Evolutionary conservation across 2,329 filamentous ascomycete genomes (phyloP).

Genomic region (Anthostomella pinea): DNA sequence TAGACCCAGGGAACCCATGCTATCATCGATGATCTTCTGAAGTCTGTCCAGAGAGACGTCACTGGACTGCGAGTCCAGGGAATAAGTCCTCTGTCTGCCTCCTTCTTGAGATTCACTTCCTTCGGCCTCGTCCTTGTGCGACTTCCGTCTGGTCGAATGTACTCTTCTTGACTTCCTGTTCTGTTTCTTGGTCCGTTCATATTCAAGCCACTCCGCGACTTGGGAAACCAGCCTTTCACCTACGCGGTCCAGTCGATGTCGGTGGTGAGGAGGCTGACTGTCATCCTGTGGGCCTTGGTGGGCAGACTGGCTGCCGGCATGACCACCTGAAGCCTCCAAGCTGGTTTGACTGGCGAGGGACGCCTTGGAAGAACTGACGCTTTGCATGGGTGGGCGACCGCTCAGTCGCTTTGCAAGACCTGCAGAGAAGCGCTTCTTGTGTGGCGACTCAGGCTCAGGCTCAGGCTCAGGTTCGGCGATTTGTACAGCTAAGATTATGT

Average conservation of each 20-base stretch:
- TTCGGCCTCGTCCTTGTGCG: conserved; percentile 32
- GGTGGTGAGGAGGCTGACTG: conserved; percentile 32
- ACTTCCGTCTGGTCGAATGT: conserved; percentile 39
- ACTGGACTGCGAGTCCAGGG: conserved; percentile 64
- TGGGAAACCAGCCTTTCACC: conserved; percentile 65
- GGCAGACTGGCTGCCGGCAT: conserved; percentile 24
- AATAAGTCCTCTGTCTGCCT: conserved; percentile 41
- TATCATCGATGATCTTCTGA: conserved; percentile 74
- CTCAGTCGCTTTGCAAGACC: conserved; percentile 43
- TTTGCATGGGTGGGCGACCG: conserved; percentile 37
- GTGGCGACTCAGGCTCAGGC: conserved; percentile 30
- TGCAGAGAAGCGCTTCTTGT: conserved; percentile 45
- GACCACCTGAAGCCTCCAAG: conserved; percentile 31
- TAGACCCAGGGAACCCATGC: conserved; percentile 53
- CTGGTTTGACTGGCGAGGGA: conserved; percentile 41
- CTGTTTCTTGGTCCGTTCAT: conserved; percentile 68
- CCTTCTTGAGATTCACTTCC: conserved; percentile 9
- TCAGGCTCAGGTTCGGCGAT: conserved; percentile 51
- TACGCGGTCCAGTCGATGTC: conserved; percentile 33
- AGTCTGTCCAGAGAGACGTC: conserved; percentile 75
- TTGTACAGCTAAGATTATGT: conserved; percentile 47
- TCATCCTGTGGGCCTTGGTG: conserved; percentile 24
- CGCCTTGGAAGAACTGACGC: conserved; percentile 41
- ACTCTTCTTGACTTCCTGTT: conserved; percentile 49
- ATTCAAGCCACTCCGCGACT: conserved; percentile 78